A percentile compares a stretch with the other conserved stretches of the same genome.
Evolutionary conservation across 2,329 filamentous ascomycete species (phyloP).

Genomic region (Ceratocystis lukuohia): DNA sequence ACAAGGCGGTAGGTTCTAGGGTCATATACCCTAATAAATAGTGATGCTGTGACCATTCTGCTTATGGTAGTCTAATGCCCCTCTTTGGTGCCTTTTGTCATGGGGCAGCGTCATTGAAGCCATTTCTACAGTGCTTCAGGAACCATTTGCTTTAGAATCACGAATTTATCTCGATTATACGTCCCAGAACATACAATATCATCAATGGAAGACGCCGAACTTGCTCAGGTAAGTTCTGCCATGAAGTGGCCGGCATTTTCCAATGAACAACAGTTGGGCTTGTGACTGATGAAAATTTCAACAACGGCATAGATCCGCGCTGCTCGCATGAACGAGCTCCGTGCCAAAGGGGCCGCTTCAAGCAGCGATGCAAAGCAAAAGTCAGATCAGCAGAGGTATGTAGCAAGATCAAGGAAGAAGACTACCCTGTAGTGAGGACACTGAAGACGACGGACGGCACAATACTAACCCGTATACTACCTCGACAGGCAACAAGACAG

Average conservation of each 20-base stretch:
- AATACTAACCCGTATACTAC: background rate
- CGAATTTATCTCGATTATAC: too few species aligned
- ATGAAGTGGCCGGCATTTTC: background rate
- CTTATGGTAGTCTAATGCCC: too few species aligned
- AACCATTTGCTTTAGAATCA: too few species aligned
- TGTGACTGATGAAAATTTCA: background rate
- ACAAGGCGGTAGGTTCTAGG: too few species aligned
- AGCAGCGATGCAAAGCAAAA: constrained; percentile 41
- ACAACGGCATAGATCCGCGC: constrained; percentile 58
- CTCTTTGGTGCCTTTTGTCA: too few species aligned
- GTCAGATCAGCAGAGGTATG: constrained; percentile 37
- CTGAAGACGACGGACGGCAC: background rate
- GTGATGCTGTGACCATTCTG: too few species aligned
- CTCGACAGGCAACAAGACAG: constrained; percentile 23
- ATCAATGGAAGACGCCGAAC: constrained; percentile 34
- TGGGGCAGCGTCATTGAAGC: too few species aligned
- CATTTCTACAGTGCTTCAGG: too few species aligned
- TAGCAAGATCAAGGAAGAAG: background rate
- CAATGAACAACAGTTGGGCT: background rate
- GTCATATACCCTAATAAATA: too few species aligned
- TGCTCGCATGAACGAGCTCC: constrained; percentile 86
- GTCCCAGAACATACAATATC: background rate
- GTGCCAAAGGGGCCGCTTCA: constrained; percentile 49
- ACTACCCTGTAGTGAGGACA: constrained; percentile 20
- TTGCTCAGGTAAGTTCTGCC: constrained; percentile 28